Evolutionary conservation across 139 green algal species (phyloP).

Genomic region (Ettlia oleoabundans): DNA sequence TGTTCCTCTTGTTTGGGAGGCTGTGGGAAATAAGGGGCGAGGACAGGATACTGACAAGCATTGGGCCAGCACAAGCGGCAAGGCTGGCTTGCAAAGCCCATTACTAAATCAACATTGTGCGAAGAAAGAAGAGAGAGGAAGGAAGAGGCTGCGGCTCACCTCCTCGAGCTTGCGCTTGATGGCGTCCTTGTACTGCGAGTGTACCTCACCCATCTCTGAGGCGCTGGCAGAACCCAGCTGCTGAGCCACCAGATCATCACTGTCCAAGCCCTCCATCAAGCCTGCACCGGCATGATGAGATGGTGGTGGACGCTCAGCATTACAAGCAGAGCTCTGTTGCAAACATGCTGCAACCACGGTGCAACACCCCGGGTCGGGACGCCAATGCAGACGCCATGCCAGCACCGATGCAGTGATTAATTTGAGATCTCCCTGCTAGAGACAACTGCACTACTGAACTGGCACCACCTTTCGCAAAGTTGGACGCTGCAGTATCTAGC

Average conservation of each 20-base stretch:
- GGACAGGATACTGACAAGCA: too few relatives aligned
- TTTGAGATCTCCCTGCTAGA: too few relatives aligned
- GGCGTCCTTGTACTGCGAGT: conserved; percentile 79
- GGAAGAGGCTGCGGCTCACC: conserved; percentile 25
- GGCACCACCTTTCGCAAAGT: conserved; percentile 26
- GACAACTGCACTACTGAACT: too few relatives aligned
- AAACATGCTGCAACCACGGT: too few relatives aligned
- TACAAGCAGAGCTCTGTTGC: too few relatives aligned
- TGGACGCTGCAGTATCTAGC: neutral
- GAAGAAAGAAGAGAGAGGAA: neutral
- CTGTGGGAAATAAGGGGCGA: too few relatives aligned
- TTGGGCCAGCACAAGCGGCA: too few relatives aligned
- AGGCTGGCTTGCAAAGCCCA: too few relatives aligned
- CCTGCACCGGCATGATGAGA: conserved; percentile 41
- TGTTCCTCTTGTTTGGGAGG: too few relatives aligned
- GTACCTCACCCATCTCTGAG: conserved; percentile 53
- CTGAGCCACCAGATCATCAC: conserved; percentile 72
- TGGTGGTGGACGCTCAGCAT: neutral
- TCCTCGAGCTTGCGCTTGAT: conserved; percentile 77
- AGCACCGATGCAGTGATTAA: too few relatives aligned
- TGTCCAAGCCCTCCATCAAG: conserved; percentile 62
- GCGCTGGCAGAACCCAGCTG: conserved; percentile 62
- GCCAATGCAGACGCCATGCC: neutral
- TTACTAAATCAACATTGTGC: neutral
- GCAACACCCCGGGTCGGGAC: too few relatives aligned